These are phyloP conservation scores for Fraxinus americana DNA, from an alignment of 257 asterid genomes.

Conservation along the genomic window DNA sequence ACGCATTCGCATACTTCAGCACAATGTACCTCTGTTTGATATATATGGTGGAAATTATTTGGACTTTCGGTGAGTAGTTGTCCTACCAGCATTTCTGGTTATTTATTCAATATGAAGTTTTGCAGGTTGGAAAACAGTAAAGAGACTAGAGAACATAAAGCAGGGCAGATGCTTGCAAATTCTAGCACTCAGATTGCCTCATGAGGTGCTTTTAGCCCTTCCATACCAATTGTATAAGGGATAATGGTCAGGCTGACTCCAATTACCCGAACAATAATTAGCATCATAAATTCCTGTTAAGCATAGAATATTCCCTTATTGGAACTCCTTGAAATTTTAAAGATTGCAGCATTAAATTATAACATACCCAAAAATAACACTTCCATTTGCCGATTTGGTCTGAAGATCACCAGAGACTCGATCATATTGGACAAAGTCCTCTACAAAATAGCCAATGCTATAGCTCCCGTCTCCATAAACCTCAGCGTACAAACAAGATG, in stretches of 20 bases:
- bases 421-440: conserved; percentile 89
- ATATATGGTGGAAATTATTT: not conserved
- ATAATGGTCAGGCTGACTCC: not conserved
- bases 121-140: not conserved
- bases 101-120: not conserved
- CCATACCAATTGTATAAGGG: not conserved
- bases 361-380: conserved; percentile 92
- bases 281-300: not conserved
- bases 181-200: conserved; percentile 15
- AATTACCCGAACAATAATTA: not conserved
- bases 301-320: not conserved
- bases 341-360: conserved; percentile 15
- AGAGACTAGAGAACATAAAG: conserved; percentile 6
- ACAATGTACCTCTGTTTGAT: not conserved
- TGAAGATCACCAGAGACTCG: conserved; percentile 94
- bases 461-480: conserved; percentile 92
- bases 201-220: conserved; percentile 4
- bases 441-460: conserved; percentile 92
- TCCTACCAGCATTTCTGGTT: not conserved
- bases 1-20: not conserved
- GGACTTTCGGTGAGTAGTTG: not conserved
- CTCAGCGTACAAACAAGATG: conserved; percentile 84
- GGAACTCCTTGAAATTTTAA: conserved; percentile 18
- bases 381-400: conserved; percentile 87
- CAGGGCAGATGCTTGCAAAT: conserved; percentile 17